phyloP scores from a whole-genome alignment of 805 yeast genomes.

The Pichia sporocuriosa region DNA sequence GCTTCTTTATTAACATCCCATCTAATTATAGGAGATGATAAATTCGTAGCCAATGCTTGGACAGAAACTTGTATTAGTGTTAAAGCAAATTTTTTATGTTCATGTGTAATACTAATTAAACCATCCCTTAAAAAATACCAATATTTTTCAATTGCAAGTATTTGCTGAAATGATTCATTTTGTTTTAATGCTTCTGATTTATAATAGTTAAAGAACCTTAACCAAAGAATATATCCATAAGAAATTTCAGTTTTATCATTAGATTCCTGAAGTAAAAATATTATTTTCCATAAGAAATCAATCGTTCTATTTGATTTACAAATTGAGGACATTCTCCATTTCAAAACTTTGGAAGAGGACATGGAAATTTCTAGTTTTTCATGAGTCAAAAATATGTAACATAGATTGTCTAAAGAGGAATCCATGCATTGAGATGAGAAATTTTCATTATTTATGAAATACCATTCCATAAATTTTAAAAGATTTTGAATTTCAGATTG shows the following conservation, averaged over 20 bases:
- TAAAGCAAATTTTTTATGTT: conserved; percentile 60
- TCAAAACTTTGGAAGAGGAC: conserved; percentile 34
- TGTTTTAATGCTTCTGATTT: conserved; percentile 10
- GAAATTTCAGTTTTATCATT: conserved; percentile 24
- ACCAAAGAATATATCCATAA: conserved; percentile 47
- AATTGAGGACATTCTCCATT: conserved; percentile 47
- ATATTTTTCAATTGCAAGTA: conserved; percentile 32
- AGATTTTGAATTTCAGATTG: conserved; percentile 13
- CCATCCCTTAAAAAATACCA: conserved; percentile 57
- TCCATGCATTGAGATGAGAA: conserved; percentile 3
- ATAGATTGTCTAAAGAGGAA: conserved; percentile 21
- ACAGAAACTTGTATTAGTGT: conserved; percentile 61
- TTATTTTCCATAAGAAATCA: conserved; percentile 39
- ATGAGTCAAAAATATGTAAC: conserved; percentile 31
- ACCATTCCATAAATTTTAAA: conserved; percentile 33
- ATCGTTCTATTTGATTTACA: conserved; percentile 15
- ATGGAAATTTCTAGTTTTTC: conserved; percentile 34
- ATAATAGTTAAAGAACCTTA: conserved; percentile 39
- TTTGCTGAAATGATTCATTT: conserved; percentile 24
- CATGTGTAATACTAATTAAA: conserved; percentile 50
- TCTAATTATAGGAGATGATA: conserved; percentile 34
- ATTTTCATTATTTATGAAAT: conserved; percentile 26
- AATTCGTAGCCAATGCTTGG: conserved; percentile 31
- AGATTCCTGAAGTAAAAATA: conserved; percentile 33
- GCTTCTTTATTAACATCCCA: conserved; percentile 36